These are phyloP conservation scores for Zymoseptoria brevis DNA, from an alignment of 2,329 filamentous ascomycete species.

Conservation along the genomic window DNA sequence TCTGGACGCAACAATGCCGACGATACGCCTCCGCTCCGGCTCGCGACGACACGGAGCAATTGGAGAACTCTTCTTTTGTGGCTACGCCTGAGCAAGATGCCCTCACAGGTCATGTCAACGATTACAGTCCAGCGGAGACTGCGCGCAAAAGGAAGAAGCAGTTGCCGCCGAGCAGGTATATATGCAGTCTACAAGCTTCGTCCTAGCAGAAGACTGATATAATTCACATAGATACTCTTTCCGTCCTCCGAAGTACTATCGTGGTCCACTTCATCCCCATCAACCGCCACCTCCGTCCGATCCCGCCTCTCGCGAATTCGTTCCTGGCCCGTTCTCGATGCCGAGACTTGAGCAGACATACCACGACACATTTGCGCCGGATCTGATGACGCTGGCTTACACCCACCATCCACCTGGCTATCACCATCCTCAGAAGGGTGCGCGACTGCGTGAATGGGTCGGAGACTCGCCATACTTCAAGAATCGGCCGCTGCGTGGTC, in stretches of 20 bases:
- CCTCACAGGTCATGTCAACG: constrained; percentile 35
- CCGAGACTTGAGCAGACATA: constrained; percentile 87
- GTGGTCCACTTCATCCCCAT: constrained; percentile 85
- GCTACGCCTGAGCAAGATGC: constrained; percentile 27
- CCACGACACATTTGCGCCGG: constrained; percentile 73
- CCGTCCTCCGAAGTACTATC: constrained; percentile 87
- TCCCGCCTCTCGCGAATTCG: constrained; percentile 77
- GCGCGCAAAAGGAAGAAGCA: constrained; percentile 36
- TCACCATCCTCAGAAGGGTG: constrained; percentile 46
- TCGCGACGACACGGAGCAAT: constrained; percentile 31
- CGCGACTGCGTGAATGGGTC: constrained; percentile 76
- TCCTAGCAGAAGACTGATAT: neutral
- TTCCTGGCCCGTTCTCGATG: constrained; percentile 82
- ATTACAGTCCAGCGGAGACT: constrained; percentile 31
- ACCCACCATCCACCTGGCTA: constrained; percentile 76
- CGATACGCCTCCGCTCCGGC: constrained; percentile 24
- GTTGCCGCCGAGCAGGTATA: constrained; percentile 48
- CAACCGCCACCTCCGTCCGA: constrained; percentile 82
- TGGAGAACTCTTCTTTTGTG: constrained; percentile 35
- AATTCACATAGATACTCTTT: constrained; percentile 69
- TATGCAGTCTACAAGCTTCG: neutral
- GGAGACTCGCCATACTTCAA: constrained; percentile 90
- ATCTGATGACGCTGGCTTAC: constrained; percentile 85
- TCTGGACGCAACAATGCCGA: constrained; percentile 23
- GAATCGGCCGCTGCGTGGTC: constrained; percentile 76